These are phyloP conservation scores for Salix exigua DNA, from an alignment of 345 rosid species.

Conservation along the genomic window DNA sequence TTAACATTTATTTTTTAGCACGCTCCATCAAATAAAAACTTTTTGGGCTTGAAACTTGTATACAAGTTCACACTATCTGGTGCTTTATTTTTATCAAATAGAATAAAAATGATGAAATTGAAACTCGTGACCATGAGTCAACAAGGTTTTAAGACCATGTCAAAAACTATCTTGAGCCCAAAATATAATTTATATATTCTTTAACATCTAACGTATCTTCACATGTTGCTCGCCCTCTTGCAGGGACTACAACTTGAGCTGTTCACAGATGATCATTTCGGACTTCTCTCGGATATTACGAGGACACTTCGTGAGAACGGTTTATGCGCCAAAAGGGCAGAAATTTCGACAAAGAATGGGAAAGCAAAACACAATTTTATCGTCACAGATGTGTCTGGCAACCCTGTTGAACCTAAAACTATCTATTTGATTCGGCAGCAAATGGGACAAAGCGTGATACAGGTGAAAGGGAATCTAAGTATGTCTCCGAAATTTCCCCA, in stretches of 20 bases:
- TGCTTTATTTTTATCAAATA: too few relatives aligned
- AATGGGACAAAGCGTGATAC: slow-evolving; percentile 34
- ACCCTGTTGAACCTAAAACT: slow-evolving; percentile 44
- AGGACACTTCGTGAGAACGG: slow-evolving; percentile 59
- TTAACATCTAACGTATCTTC: background rate
- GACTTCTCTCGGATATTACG: slow-evolving; percentile 58
- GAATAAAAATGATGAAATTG: too few relatives aligned
- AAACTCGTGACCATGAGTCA: too few relatives aligned
- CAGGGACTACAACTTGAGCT: slow-evolving; percentile 60
- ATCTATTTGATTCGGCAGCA: slow-evolving; percentile 36
- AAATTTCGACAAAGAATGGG: slow-evolving; percentile 42
- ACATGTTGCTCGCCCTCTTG: background rate
- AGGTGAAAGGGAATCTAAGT: slow-evolving; percentile 33
- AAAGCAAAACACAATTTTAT: slow-evolving; percentile 47
- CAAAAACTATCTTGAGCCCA: too few relatives aligned
- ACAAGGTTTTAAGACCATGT: too few relatives aligned
- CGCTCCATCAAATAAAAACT: too few relatives aligned
- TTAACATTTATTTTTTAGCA: too few relatives aligned
- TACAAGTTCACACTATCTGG: too few relatives aligned
- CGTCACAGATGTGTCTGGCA: slow-evolving; percentile 51
- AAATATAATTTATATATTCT: too few relatives aligned
- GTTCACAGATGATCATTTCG: slow-evolving; percentile 45
- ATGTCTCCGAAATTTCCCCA: slow-evolving; percentile 33
- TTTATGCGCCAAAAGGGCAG: slow-evolving; percentile 49
- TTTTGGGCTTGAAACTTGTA: too few relatives aligned